Evolutionary conservation across 495 filamentous ascomycete genomes (phyloP), one percentile per base, ranked within the genome.

Genomic region (Podospora comata): DNA sequence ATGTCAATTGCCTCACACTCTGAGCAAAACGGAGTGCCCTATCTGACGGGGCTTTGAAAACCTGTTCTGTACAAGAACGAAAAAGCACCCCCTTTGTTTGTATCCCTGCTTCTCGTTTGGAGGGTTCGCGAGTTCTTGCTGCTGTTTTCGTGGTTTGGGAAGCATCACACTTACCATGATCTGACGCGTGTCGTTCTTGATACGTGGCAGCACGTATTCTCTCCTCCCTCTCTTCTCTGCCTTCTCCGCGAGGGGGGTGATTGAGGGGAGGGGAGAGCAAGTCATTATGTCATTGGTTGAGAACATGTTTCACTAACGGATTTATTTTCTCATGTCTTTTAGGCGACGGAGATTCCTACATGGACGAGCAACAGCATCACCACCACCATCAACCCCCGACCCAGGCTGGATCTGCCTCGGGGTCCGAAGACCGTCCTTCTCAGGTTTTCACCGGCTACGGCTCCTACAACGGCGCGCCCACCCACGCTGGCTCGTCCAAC

Each of bases 371-470:
- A 68, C 85, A 87, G 65, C 88, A 91, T 70, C 88, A 90, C 69
- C 89, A 90, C 68, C 83, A 76, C 64, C 73, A 84, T 69, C 74
- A 80, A 67, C 64, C 81, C 72, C 73, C 83, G 68, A 62, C 76
- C 64, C 72, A 78, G 74, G 75, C 76, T 73, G 39, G 39, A 48
- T 16, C 39, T 48, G 39, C 6, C 5, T 48, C 39, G 6, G 76
- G 74, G 70, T 82, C 83, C 57, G 89, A 94, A 67, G 82, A 92
- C 53, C 90, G 92, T 61, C 87, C 88, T 48, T 81, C 88, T 32
- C 92, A 97, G 65, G 87, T 92, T 68, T 97, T 97, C 79, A 85
- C 88, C 57, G 87, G 87, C 44, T 91, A 93, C 70, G 77, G 75
- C 28, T 64, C 70, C 5, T 79, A 79, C 85, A 85, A 61, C 87